Evolutionary conservation across 805 yeast genomes (phyloP), one percentile per base, ranked within the genome.

Genomic region (Zygotorulaspora florentina): DNA sequence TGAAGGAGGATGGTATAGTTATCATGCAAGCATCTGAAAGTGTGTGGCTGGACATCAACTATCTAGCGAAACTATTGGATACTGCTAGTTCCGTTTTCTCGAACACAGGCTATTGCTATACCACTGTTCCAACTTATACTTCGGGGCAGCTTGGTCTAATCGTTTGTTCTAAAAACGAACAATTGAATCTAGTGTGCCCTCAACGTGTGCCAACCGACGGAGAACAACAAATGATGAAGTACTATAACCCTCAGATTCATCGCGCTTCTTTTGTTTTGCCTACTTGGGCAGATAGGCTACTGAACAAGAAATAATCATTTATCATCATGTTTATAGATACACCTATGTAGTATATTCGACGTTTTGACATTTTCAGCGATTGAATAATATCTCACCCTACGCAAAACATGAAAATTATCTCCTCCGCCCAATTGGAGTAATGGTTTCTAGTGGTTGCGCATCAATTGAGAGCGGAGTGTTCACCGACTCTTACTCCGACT

Each of bases 61-160:
- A 80, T 49, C 65, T 85, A 35, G 62, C 65, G 44, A 63, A 68
- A 11, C 70, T 85, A 47, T 63, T 76, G 49, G 52, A 61, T 6
- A 76, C 75, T 36, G 82, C 82, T 33, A 58, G 65, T 20, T 59
- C 66, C 15, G 87, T 84, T 2, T 85, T 85, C 61, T 71, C 76
- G 11, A 74, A 73, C 46, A 85, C 82, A 2, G 70, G 75, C 53
- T 84, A 85, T 61, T 75, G 85, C 53, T 87, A 85, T 64, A 83
- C 91, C 50, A 83, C 87, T 56, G 87, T 87, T 65, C 96, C 96
- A 33, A 79, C 87, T 11, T 87, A 87, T 66, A 87, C 96, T 2
- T 83, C 91, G 7, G 96, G 96, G 12, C 95, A 87, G 66, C 74
- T 87, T 52, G 95, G 95, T 1, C 71, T 87, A 45, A 73, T 87